Evolutionary conservation across 352 stramenopile species (phyloP).

Genomic region (Blastocystis sp.): DNA sequence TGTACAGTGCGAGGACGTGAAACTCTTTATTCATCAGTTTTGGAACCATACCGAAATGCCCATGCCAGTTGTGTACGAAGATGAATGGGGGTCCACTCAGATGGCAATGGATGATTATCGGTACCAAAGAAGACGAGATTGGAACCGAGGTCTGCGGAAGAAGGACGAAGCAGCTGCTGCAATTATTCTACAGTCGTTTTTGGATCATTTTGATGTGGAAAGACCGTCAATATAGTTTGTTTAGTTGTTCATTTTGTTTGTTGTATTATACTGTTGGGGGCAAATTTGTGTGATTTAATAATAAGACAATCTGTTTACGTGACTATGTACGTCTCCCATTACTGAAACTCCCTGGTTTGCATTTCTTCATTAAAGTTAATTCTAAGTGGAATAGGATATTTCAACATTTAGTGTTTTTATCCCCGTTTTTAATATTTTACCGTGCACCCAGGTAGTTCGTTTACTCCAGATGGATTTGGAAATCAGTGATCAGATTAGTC

Average conservation of each 20-base stretch:
- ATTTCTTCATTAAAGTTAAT: not conserved
- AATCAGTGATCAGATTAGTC: not conserved
- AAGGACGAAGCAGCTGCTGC: slow-evolving; percentile 16
- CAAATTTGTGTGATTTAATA: not conserved
- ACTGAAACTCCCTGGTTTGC: not conserved
- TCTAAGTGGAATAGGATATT: not conserved
- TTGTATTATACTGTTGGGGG: not conserved
- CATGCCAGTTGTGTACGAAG: not conserved
- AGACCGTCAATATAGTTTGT: not conserved
- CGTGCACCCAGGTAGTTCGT: not conserved
- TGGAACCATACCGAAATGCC: not conserved
- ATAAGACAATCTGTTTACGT: not conserved
- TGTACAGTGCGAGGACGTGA: slow-evolving; percentile 42
- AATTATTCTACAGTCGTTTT: slow-evolving; percentile 1
- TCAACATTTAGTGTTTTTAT: not conserved
- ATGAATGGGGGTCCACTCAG: slow-evolving; percentile 4
- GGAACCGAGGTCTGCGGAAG: slow-evolving; percentile 3
- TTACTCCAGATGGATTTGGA: not conserved
- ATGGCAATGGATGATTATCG: not conserved
- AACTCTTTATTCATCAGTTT: slow-evolving; percentile 33
- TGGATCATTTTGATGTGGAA: not conserved
- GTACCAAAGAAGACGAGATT: not conserved
- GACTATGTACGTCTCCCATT: not conserved
- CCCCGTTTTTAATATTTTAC: not conserved
- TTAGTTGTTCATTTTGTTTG: not conserved